phyloP scores from a whole-genome alignment of 306 rosid genomes.

The Leucaena leucocephala region DNA sequence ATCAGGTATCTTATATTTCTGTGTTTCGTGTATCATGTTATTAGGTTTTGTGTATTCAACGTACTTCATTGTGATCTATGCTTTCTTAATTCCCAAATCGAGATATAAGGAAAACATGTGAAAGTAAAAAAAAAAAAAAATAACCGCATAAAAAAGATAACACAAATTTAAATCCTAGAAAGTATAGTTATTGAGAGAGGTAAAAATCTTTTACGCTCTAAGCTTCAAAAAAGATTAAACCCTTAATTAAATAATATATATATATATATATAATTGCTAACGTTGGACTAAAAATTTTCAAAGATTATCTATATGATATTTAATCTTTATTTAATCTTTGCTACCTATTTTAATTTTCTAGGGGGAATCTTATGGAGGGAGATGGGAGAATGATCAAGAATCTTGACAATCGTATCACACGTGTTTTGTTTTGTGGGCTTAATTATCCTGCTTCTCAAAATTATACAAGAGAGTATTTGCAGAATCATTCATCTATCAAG shows the following conservation, averaged over 20 bases:
- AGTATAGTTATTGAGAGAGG: too few species aligned
- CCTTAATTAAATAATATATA: too few species aligned
- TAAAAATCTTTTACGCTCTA: too few species aligned
- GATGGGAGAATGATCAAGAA: constrained; percentile 35
- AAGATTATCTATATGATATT: neutral
- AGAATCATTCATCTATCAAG: constrained; percentile 61
- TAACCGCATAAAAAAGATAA: too few species aligned
- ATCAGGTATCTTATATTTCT: neutral
- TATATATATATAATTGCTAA: neutral
- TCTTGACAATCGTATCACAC: constrained; percentile 44
- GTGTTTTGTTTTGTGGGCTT: constrained; percentile 77
- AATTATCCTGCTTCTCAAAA: constrained; percentile 64
- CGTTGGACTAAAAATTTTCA: neutral
- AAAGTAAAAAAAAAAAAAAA: neutral
- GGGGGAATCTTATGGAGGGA: constrained; percentile 38
- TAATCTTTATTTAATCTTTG: neutral
- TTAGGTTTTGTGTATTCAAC: neutral
- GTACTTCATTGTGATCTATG: neutral
- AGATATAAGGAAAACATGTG: neutral
- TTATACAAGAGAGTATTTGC: constrained; percentile 67
- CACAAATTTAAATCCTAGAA: too few species aligned
- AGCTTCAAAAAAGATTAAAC: too few species aligned
- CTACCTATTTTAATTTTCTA: constrained; percentile 2
- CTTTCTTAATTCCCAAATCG: neutral
- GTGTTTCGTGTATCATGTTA: neutral